These are phyloP conservation scores for Talinum fruticosum DNA, from an alignment of 148 eudicot genomes.

Conservation along the genomic window DNA sequence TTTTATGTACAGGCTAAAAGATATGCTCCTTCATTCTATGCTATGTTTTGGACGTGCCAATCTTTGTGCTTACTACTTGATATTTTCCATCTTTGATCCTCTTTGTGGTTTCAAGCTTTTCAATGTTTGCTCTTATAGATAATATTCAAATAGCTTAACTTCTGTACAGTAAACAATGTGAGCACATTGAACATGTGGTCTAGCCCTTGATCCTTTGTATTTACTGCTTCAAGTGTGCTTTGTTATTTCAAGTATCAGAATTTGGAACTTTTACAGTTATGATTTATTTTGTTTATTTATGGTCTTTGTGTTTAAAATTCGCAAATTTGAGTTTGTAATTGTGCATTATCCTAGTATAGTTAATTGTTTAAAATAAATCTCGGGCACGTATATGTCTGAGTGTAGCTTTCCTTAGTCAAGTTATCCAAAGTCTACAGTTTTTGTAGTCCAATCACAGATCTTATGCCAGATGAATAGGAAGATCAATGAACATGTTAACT, in stretches of 20 bases:
- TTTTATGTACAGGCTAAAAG: not conserved
- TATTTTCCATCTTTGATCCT: not conserved
- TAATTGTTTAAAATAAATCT: not conserved
- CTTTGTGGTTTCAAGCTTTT: not conserved
- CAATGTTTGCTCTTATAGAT: not conserved
- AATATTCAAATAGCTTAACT: not conserved
- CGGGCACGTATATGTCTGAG: not conserved
- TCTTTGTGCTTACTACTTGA: not conserved
- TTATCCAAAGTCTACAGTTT: too few relatives aligned
- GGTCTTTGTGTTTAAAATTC: too few relatives aligned
- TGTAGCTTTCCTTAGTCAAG: too few relatives aligned
- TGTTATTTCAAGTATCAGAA: not conserved
- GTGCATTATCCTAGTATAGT: not conserved
- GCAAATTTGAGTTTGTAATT: not conserved
- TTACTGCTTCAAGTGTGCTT: not conserved
- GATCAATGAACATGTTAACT: not conserved
- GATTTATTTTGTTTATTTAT: not conserved
- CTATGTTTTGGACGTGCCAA: too few relatives aligned
- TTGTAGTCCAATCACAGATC: not conserved
- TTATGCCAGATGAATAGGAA: not conserved
- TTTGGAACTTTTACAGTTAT: not conserved
- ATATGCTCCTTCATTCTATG: not conserved
- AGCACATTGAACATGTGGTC: not conserved
- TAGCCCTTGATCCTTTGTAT: not conserved
- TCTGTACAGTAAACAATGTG: not conserved